These are phyloP conservation scores for Cadophora luteo-olivacea DNA, from an alignment of 2,329 filamentous ascomycete species.

Conservation along the genomic window DNA sequence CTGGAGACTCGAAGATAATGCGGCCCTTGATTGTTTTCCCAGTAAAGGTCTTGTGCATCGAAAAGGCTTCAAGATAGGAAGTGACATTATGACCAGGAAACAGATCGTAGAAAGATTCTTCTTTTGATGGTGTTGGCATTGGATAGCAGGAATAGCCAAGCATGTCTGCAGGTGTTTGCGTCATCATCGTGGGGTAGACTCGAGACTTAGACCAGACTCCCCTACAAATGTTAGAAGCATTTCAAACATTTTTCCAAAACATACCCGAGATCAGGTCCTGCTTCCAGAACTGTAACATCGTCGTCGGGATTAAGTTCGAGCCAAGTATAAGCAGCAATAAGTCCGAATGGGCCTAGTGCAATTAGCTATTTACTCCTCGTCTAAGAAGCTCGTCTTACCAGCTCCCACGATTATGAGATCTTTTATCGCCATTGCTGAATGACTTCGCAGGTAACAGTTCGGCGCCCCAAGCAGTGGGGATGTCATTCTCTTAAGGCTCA, in stretches of 20 bases:
- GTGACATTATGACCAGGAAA: slow-evolving; percentile 42
- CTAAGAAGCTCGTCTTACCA: neutral
- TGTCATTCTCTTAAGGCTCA: neutral
- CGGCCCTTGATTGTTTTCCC: slow-evolving; percentile 36
- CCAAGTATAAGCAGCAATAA: slow-evolving; percentile 30
- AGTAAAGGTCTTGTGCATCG: slow-evolving; percentile 28
- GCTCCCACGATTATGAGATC: slow-evolving; percentile 23
- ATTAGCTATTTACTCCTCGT: neutral
- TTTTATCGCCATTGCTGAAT: neutral
- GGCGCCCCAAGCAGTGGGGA: neutral
- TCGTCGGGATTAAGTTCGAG: slow-evolving; percentile 29
- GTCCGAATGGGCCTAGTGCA: slow-evolving; percentile 23
- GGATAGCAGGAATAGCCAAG: slow-evolving; percentile 44
- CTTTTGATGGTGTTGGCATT: slow-evolving; percentile 39
- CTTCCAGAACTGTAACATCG: slow-evolving; percentile 29
- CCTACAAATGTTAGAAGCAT: neutral
- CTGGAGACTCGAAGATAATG: slow-evolving; percentile 35
- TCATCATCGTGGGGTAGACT: slow-evolving; percentile 29
- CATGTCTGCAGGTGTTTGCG: slow-evolving; percentile 42
- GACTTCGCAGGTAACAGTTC: too few species aligned
- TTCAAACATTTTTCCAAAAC: neutral
- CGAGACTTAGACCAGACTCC: slow-evolving; percentile 25
- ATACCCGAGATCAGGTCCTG: slow-evolving; percentile 27
- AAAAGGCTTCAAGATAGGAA: slow-evolving; percentile 41
- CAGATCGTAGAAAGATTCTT: slow-evolving; percentile 38